phyloP scores from a whole-genome alignment of 352 stramenopile genomes.

The Pythium periplocum region DNA sequence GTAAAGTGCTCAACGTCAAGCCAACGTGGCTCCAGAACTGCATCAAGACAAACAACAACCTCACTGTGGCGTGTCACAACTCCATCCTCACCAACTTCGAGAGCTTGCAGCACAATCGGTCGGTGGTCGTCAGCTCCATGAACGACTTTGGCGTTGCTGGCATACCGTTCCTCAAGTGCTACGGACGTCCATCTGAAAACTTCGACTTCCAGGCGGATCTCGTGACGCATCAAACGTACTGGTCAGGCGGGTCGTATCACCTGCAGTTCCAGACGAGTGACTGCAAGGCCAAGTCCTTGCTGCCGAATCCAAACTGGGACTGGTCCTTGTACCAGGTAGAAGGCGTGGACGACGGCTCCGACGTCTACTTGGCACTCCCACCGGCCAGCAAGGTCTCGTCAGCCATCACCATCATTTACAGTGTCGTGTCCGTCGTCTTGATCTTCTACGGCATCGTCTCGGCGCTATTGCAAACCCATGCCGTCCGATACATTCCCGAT shows the following conservation, averaged over 20 bases:
- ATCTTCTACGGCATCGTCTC: constrained; percentile 39
- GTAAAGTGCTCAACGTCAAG: too few relatives aligned
- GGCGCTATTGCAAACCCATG: constrained; percentile 29
- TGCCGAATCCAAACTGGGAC: constrained; percentile 35
- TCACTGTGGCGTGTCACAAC: constrained; percentile 30
- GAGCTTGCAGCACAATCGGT: constrained; percentile 22
- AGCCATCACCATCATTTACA: constrained; percentile 31
- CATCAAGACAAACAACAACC: constrained; percentile 11
- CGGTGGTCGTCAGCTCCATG: constrained; percentile 27
- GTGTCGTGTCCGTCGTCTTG: constrained; percentile 40
- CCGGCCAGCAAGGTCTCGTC: constrained; percentile 31
- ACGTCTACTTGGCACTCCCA: constrained; percentile 39
- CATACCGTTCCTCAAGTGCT: constrained; percentile 43
- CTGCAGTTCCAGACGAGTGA: constrained; percentile 50
- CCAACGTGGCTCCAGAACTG: constrained; percentile 20
- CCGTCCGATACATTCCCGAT: constrained; percentile 38
- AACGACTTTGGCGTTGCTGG: constrained; percentile 38
- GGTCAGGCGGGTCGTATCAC: constrained; percentile 40
- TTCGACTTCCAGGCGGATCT: constrained; percentile 60
- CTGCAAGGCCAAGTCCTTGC: constrained; percentile 32
- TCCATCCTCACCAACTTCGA: constrained; percentile 52
- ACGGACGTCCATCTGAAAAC: constrained; percentile 21
- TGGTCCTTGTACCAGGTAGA: constrained; percentile 42
- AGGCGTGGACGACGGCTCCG: constrained; percentile 26
- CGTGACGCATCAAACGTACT: constrained; percentile 52